These are phyloP conservation scores for Pugionium cornutum DNA, from an alignment of 345 rosid species.

Conservation along the genomic window DNA sequence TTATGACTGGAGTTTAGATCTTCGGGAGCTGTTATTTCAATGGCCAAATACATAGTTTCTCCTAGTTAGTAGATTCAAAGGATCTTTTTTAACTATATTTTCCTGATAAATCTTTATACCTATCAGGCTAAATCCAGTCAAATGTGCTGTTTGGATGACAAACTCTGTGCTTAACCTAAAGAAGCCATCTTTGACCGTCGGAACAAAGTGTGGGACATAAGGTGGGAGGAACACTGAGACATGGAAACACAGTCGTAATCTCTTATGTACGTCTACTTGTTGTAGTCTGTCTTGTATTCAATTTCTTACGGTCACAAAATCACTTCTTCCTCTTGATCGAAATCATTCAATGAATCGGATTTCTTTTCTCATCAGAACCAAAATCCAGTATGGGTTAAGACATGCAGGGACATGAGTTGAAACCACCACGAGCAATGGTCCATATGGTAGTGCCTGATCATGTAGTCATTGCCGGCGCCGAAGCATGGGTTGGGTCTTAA, in stretches of 20 bases:
- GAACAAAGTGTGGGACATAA: conserved; percentile 7
- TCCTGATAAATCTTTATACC: background rate
- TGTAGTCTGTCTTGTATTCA: conserved; percentile 10
- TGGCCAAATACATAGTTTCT: background rate
- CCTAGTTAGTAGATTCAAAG: background rate
- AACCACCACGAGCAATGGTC: conserved; percentile 6
- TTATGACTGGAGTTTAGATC: background rate
- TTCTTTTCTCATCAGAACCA: background rate
- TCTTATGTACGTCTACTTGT: conserved; percentile 15
- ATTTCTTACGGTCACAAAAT: conserved; percentile 1
- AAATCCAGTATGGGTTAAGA: background rate
- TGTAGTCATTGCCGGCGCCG: no score
- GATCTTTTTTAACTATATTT: background rate
- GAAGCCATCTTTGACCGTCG: background rate
- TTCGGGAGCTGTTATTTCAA: background rate
- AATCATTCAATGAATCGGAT: background rate
- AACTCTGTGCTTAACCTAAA: background rate
- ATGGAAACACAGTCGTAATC: conserved; percentile 18
- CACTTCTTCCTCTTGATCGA: conserved; percentile 1
- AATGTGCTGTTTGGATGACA: background rate
- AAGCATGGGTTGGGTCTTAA: background rate
- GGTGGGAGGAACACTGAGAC: conserved; percentile 11
- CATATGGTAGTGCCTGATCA: no score
- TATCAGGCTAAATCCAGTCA: conserved; percentile 10
- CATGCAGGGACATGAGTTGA: conserved; percentile 12